Evolutionary conservation across 2,329 filamentous ascomycete species (phyloP), one percentile per base, ranked within the genome.

Genomic region (Cercospora zeae-maydis): DNA sequence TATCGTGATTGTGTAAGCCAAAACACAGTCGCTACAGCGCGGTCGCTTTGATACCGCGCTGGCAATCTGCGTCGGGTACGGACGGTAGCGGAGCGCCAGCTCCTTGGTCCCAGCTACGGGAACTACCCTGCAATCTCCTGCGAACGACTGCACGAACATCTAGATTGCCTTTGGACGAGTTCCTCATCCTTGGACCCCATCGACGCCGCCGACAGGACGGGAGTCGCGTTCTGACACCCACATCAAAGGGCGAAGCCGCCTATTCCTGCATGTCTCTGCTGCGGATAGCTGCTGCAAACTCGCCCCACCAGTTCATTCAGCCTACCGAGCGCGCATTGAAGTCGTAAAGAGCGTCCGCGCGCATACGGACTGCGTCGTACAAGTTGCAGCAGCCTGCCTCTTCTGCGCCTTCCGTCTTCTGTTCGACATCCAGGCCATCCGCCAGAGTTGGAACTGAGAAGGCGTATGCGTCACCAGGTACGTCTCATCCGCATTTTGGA

Each of bases 51-150:
- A 71, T 66, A 67, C 68, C 68, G 69, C 62, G 68, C 62, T 66
- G 64, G 64, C 63, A 65, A 64, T 68, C 65, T 64, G 69, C 63
- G 54, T 65, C 72, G 72, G 72, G 63, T 66, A 69, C 63, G 63
- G 63, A 70, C 72, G 73, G 72, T 70, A 72, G 71, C 69, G 67
- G 65, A 68, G 64, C 64, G 67, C 71, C 72, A 70, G 68, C 66
- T 64, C 69, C 67, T 70, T 71, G 71, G 72, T 64, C 62, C 67
- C 61, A 69, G 65, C 67, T 63, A 67, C 71, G 66, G 70, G 64
- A 68, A 71, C 60, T 70, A 70, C 67, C 73, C 72, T 75, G 73
- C 72, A 74, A 75, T 74, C 71, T 75, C 72, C 72, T 74, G 72
- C 72, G 73, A 75, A 75, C 73, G 70, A 69, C 70, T 73, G 72